These are phyloP conservation scores for Casuarina cunninghamiana DNA, from an alignment of 306 rosid species.

Conservation along the genomic window DNA sequence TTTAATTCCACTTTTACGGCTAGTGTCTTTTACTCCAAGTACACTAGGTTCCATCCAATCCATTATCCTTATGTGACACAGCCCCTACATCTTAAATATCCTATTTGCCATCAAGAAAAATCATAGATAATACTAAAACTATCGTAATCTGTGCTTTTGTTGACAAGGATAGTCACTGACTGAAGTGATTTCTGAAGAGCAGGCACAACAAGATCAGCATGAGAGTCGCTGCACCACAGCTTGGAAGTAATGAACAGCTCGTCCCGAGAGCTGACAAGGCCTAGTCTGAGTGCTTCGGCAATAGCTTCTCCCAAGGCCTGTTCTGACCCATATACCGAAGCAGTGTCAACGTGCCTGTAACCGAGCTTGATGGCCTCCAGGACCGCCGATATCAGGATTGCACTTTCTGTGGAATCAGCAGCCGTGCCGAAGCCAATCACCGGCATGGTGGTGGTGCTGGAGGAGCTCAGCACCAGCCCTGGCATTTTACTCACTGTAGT, in stretches of 20 bases:
- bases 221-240: neutral
- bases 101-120: no score
- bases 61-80: no score
- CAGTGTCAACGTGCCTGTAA: slow-evolving; percentile 13
- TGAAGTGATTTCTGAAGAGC: slow-evolving; percentile 5
- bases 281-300: slow-evolving; percentile 4
- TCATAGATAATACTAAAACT: no score
- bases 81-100: no score
- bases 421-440: slow-evolving; percentile 15
- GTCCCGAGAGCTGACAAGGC: slow-evolving; percentile 4
- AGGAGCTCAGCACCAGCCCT: slow-evolving; percentile 1
- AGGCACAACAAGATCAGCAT: slow-evolving; percentile 3
- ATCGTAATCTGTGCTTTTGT: no score
- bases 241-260: neutral
- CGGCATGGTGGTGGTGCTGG: slow-evolving; percentile 1
- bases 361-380: slow-evolving; percentile 11
- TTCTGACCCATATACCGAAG: slow-evolving; percentile 3
- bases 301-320: slow-evolving; percentile 12
- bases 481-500: neutral
- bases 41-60: no score
- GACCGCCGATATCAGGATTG: neutral
- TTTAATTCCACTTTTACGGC: no score
- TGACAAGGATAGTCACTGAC: neutral
- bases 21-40: no score
- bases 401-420: neutral